A percentile compares a stretch with the other conserved stretches of the same genome.
These are phyloP conservation scores for Acorus gramineus DNA, from an alignment of 106 monocot genomes.

Conservation along the genomic window DNA sequence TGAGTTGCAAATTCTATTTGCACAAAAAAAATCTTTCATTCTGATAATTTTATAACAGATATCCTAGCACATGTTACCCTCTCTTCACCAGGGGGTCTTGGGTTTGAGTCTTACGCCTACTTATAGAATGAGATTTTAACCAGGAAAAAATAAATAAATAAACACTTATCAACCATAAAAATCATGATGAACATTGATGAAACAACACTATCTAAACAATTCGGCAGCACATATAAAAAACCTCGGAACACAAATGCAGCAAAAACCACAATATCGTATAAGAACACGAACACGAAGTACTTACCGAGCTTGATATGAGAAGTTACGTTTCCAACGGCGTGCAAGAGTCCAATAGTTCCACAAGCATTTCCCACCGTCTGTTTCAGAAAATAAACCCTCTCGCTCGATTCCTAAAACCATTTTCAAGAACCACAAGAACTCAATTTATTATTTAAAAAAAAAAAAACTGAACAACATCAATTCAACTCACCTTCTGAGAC, in stretches of 20 bases:
- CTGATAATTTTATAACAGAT: too few species aligned
- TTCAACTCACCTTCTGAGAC: not conserved
- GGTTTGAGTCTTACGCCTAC: too few species aligned
- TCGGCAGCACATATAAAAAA: too few species aligned
- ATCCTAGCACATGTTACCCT: too few species aligned
- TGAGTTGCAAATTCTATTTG: too few species aligned
- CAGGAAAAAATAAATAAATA: too few species aligned
- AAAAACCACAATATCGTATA: not conserved
- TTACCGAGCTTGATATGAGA: slow-evolving; percentile 50
- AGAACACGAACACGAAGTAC: not conserved
- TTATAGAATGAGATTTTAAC: too few species aligned
- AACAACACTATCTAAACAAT: too few species aligned
- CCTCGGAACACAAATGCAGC: not conserved
- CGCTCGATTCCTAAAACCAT: slow-evolving; percentile 25
- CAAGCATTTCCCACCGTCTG: slow-evolving; percentile 76
- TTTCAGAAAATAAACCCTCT: slow-evolving; percentile 50
- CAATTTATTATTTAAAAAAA: not conserved
- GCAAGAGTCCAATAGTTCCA: slow-evolving; percentile 70
- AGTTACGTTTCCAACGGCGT: slow-evolving; percentile 60
- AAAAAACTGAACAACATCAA: not conserved
- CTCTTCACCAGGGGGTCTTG: too few species aligned
- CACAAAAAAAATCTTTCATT: too few species aligned
- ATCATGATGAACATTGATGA: too few species aligned
- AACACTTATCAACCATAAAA: too few species aligned
- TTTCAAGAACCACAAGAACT: not conserved